A percentile compares a stretch with the other conserved stretches of the same genome.
These are phyloP conservation scores for Rhizoclosmatium sp. DNA, from an alignment of 192 early-diverging fungal species.

Conservation along the genomic window DNA sequence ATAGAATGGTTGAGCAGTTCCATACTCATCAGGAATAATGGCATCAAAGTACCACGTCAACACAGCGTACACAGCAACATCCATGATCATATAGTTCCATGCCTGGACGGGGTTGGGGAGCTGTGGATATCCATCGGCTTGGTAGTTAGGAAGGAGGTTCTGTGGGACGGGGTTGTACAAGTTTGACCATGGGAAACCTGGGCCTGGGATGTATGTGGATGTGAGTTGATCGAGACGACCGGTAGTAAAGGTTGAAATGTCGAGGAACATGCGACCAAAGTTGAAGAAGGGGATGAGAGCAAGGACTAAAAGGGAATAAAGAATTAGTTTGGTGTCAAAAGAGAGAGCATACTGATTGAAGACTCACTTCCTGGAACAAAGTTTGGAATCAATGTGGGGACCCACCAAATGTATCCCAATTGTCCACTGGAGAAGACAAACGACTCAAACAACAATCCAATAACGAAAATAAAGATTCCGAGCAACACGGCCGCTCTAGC, in stretches of 20 bases:
- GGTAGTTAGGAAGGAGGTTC: conserved; percentile 54
- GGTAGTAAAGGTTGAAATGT: conserved; percentile 71
- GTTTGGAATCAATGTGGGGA: conserved; percentile 29
- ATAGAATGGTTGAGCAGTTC: conserved; percentile 58
- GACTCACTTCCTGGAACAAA: conserved; percentile 38
- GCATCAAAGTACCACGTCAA: conserved; percentile 78
- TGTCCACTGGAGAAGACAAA: conserved; percentile 57
- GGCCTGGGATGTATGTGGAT: conserved; percentile 69
- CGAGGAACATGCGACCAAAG: conserved; percentile 70
- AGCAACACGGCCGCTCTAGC: conserved; percentile 70
- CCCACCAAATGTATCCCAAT: conserved; percentile 68
- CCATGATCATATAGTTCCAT: conserved; percentile 72
- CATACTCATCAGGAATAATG: conserved; percentile 81
- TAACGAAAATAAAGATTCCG: conserved; percentile 82
- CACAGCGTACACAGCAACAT: conserved; percentile 64
- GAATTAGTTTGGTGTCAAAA: conserved; percentile 8
- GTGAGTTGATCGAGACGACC: conserved; percentile 60
- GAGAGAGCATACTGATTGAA: neutral
- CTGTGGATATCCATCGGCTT: conserved; percentile 53
- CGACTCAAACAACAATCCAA: conserved; percentile 76
- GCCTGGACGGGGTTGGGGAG: conserved; percentile 67
- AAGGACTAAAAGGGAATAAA: conserved; percentile 23
- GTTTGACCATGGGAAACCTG: conserved; percentile 64
- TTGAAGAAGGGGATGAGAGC: conserved; percentile 51
- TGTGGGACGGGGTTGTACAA: conserved; percentile 56